Evolutionary conservation across 148 eudicot genomes (phyloP).

Genomic region (Hydrangea macrophylla): DNA sequence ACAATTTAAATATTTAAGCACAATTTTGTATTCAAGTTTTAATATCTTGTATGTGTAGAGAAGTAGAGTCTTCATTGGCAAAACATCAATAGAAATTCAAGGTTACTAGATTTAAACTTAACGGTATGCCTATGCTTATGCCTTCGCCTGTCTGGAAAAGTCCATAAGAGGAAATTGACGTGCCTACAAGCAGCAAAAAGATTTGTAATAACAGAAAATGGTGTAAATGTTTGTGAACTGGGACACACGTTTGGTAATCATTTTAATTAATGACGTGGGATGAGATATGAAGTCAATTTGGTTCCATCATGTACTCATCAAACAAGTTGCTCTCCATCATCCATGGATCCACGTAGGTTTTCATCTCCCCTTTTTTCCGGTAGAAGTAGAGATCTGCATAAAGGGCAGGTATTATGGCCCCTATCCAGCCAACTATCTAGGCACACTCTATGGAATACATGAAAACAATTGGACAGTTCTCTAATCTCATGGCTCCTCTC

Average conservation of each 20-base stretch:
- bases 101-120: too few species aligned
- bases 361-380: not conserved
- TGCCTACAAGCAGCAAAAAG: too few species aligned
- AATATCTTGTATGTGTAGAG: too few species aligned
- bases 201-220: too few species aligned
- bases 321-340: constrained; percentile 26
- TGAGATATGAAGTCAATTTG: not conserved
- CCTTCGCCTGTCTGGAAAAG: too few species aligned
- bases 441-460: constrained; percentile 23
- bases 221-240: too few species aligned
- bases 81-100: too few species aligned
- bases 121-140: too few species aligned
- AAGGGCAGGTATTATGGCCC: constrained; percentile 16
- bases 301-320: constrained; percentile 4
- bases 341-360: constrained; percentile 13
- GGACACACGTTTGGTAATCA: not conserved
- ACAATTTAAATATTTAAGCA: too few species aligned
- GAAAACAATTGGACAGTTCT: constrained; percentile 17
- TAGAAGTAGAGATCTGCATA: constrained; percentile 20
- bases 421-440: constrained; percentile 23
- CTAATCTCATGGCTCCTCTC: constrained; percentile 10
- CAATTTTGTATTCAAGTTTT: too few species aligned
- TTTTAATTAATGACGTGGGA: not conserved
- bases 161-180: too few species aligned
- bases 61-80: too few species aligned